A percentile compares a stretch with the other conserved stretches of the same genome.
These are phyloP conservation scores for Nicotiana rustica DNA, from an alignment of 305 asterid species.

Conservation along the genomic window DNA sequence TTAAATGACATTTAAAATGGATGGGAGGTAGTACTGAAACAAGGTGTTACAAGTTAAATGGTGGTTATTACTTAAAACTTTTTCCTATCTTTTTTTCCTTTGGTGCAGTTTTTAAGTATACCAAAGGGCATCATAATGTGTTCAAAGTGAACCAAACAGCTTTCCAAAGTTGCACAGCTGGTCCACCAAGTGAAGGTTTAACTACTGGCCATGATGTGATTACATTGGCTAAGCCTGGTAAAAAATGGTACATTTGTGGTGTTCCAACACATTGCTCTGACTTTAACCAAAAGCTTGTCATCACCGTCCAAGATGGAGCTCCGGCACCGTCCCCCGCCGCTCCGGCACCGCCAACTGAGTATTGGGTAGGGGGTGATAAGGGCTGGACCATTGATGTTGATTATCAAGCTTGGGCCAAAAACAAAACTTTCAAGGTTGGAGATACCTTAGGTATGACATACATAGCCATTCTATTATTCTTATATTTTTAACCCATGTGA, in stretches of 20 bases:
- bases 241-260: slow-evolving; percentile 44
- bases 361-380: slow-evolving; percentile 36
- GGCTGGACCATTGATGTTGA: slow-evolving; percentile 39
- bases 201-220: slow-evolving; percentile 35
- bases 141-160: slow-evolving; percentile 31
- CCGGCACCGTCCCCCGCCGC: slow-evolving; percentile 23
- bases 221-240: slow-evolving; percentile 31
- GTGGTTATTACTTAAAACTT: neutral
- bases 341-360: neutral
- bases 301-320: slow-evolving; percentile 11
- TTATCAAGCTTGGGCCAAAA: slow-evolving; percentile 41
- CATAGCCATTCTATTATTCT: neutral
- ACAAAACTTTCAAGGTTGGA: slow-evolving; percentile 33
- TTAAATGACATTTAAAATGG: too few species aligned
- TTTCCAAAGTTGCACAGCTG: slow-evolving; percentile 24
- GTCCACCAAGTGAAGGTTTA: neutral
- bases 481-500: neutral
- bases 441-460: slow-evolving; percentile 33
- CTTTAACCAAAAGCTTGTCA: slow-evolving; percentile 35
- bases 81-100: neutral
- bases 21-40: too few species aligned
- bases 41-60: neutral
- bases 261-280: slow-evolving; percentile 32
- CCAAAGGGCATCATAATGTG: slow-evolving; percentile 32
- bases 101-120: slow-evolving; percentile 39